phyloP scores from a whole-genome alignment of 352 stramenopile species.

The Hyaloperonospora arabidopsidis region DNA sequence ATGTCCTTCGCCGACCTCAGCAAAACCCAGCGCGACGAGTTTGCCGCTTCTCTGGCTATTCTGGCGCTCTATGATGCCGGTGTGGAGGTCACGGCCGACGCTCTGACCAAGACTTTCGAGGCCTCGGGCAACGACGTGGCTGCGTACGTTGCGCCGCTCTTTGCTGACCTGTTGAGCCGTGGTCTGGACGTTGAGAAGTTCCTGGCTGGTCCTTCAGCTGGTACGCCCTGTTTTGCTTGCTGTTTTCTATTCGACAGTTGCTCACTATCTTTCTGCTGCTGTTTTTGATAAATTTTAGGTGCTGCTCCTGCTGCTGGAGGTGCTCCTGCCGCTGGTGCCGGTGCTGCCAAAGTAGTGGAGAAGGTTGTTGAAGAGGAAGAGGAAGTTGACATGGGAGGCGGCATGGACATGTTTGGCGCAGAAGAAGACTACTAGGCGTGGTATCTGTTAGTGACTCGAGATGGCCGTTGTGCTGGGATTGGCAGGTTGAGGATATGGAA shows the following conservation, averaged over 20 bases:
- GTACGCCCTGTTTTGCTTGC: slow-evolving; percentile 25
- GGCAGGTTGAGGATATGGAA: too few species aligned
- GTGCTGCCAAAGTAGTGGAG: slow-evolving; percentile 49
- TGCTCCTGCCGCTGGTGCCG: slow-evolving; percentile 39
- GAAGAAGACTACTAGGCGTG: slow-evolving; percentile 75
- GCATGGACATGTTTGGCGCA: slow-evolving; percentile 86
- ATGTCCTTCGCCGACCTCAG: slow-evolving; percentile 83
- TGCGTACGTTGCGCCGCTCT: slow-evolving; percentile 74
- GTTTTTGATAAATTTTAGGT: slow-evolving; percentile 17
- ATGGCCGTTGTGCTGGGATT: too few species aligned
- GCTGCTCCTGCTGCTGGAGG: slow-evolving; percentile 44
- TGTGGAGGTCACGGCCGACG: slow-evolving; percentile 73
- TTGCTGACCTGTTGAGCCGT: slow-evolving; percentile 72
- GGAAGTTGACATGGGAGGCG: slow-evolving; percentile 75
- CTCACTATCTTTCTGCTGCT: background rate
- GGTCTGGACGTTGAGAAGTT: slow-evolving; percentile 85
- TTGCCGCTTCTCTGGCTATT: slow-evolving; percentile 76
- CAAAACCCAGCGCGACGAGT: slow-evolving; percentile 78
- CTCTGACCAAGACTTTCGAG: slow-evolving; percentile 60
- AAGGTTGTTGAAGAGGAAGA: slow-evolving; percentile 73
- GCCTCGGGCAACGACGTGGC: slow-evolving; percentile 76
- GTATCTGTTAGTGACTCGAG: too few species aligned
- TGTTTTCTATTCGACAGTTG: background rate
- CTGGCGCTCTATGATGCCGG: slow-evolving; percentile 71
- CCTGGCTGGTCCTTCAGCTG: slow-evolving; percentile 79